phyloP scores from a whole-genome alignment of 805 yeast genomes.

The Yarrowia osloensis region DNA sequence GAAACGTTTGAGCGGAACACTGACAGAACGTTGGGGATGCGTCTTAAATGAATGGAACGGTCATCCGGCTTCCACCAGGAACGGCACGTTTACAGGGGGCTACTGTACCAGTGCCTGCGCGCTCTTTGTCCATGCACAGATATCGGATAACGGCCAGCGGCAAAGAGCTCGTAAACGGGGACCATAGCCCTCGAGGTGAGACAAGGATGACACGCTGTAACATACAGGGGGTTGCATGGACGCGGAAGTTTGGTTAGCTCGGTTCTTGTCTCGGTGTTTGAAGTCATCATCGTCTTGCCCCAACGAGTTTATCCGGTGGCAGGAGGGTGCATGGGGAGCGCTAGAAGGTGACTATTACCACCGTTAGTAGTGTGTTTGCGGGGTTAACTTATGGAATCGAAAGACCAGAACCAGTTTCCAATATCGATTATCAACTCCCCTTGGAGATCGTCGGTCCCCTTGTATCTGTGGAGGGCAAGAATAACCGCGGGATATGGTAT shows the following conservation, averaged over 20 bases:
- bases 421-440: background rate
- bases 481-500: background rate
- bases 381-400: background rate
- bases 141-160: background rate
- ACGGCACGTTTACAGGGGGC: too few species aligned
- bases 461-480: background rate
- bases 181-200: background rate
- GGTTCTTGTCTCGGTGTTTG: background rate
- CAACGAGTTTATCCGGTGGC: background rate
- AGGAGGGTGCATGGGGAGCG: background rate
- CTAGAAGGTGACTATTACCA: background rate
- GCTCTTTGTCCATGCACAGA: background rate
- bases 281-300: background rate
- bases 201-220: background rate
- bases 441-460: background rate
- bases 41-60: background rate
- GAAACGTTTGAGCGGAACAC: too few species aligned
- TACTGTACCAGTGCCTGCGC: too few species aligned
- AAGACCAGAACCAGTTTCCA: too few species aligned
- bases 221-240: background rate
- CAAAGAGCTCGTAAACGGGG: background rate
- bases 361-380: background rate
- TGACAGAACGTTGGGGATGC: too few species aligned
- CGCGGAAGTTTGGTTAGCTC: background rate
- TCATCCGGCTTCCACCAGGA: too few species aligned